phyloP scores from a whole-genome alignment of 352 stramenopile genomes.

The Pythium sukuiense region DNA sequence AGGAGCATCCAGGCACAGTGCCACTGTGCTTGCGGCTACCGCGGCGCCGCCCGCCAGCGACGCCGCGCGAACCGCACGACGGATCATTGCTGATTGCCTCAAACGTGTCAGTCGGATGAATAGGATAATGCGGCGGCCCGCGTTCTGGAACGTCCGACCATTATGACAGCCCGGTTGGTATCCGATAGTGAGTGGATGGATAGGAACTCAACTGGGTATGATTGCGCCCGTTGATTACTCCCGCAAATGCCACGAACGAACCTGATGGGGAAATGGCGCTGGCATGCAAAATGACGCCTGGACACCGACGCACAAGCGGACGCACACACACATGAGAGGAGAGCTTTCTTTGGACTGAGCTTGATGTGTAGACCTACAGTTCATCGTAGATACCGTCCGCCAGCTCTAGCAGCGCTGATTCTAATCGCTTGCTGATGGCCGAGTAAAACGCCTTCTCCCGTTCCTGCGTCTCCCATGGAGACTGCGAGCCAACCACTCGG shows the following conservation, averaged over 20 bases:
- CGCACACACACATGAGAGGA: background rate
- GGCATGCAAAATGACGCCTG: too few species aligned
- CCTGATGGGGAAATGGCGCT: background rate
- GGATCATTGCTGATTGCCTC: background rate
- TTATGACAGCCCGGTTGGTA: background rate
- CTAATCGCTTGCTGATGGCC: conserved; percentile 85
- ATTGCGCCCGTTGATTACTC: background rate
- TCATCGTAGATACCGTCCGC: conserved; percentile 35
- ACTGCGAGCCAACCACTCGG: conserved; percentile 41
- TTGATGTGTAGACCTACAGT: background rate
- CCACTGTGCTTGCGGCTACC: background rate
- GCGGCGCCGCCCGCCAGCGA: background rate
- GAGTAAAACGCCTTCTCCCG: conserved; percentile 79
- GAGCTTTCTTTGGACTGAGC: background rate
- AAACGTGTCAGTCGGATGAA: background rate
- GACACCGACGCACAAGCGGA: background rate
- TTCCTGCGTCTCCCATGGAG: conserved; percentile 62
- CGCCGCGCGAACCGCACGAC: background rate
- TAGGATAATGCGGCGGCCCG: background rate
- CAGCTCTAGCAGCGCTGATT: conserved; percentile 67
- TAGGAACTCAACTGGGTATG: background rate
- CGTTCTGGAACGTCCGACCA: background rate
- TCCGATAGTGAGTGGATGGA: background rate
- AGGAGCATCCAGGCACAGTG: background rate
- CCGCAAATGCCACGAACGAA: background rate